Evolutionary conservation across 495 filamentous ascomycete genomes (phyloP).

Genomic region (Filosporella fistucella): DNA sequence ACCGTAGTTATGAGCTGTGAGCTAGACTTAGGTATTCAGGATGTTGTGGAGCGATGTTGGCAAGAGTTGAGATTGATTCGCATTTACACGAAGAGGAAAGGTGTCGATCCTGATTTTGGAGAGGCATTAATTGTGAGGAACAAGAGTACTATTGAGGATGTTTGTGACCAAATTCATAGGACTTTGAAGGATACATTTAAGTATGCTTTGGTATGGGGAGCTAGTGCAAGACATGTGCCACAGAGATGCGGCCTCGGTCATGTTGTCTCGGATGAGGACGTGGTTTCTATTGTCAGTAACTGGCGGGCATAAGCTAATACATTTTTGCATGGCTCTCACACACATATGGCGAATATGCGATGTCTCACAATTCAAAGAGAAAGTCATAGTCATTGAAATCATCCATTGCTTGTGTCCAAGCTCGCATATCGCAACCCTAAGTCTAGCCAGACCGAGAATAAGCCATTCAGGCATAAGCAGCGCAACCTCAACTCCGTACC

Average conservation of each 20-base stretch:
- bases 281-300: slow-evolving; percentile 91
- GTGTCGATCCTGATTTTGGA: slow-evolving; percentile 81
- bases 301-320: slow-evolving; percentile 52
- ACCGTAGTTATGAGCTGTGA: slow-evolving; percentile 98
- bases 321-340: too few species aligned
- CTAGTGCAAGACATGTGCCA: slow-evolving; percentile 89
- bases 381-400: too few species aligned
- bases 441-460: too few species aligned
- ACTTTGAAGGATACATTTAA: slow-evolving; percentile 98
- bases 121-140: slow-evolving; percentile 92
- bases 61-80: slow-evolving; percentile 87
- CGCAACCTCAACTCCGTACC: too few species aligned
- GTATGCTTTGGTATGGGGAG: slow-evolving; percentile 97
- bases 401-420: too few species aligned
- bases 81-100: slow-evolving; percentile 96
- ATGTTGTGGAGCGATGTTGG: slow-evolving; percentile 95
- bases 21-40: slow-evolving; percentile 92
- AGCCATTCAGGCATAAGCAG: too few species aligned
- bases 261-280: slow-evolving; percentile 89
- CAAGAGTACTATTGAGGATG: slow-evolving; percentile 89
- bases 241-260: slow-evolving; percentile 90
- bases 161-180: slow-evolving; percentile 93
- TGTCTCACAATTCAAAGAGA: too few species aligned
- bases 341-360: too few species aligned
- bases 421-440: too few species aligned